Base-by-base conservation (phyloP, 2,329 filamentous ascomycete genomes). In the Fusarium paranaense region DNA sequence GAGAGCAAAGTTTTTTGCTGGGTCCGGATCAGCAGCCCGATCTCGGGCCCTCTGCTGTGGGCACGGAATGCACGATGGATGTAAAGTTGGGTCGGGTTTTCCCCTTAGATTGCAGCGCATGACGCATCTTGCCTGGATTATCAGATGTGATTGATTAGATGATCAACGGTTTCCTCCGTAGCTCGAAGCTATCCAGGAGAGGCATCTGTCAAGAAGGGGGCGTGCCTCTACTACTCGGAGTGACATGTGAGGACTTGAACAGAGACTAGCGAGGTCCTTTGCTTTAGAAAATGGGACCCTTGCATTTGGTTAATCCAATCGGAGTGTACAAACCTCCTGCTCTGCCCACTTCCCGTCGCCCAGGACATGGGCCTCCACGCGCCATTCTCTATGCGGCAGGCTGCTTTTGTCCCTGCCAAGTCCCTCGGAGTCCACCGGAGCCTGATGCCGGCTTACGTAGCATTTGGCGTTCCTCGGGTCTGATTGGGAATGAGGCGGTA, bases 101-200 rank as follows among this genome's bases (percentile, higher is more conserved):
- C 4, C 25, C 22, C 37, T 40, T 38, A 42, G 37, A 69, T 58
- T 25, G 32, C 40, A 56, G 11, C 35, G 40, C 64, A 72, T 72
- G 66, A 73, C 57, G 66, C 37, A 27, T 56, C 6, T 33, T 25
- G 0, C 20, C 9, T 50, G 18, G 32, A 30, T 74, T 76, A 76
- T 75, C 71, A 72, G 73, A 76, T 76, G 73, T 74, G 73, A 76
- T 76, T 76, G 73, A 76, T 76, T 76, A 76, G 73, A 76, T 76
- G 59, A 32, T 20, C 68, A 69, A 72, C 67, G 67, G 71, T 72
- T 62, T 66, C 63, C 61, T 74, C 71, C 71, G 71, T 74, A 74
- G 67, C 47, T 71, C 56, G 70, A 73, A 63, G 32, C 30, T 13
- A 64, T 63, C 62, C 62, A 33, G 58, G 45, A 35, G 22, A 27